Conservation (phyloP, 805 yeast genomes). For the Saturnispora saitoi region DNA sequence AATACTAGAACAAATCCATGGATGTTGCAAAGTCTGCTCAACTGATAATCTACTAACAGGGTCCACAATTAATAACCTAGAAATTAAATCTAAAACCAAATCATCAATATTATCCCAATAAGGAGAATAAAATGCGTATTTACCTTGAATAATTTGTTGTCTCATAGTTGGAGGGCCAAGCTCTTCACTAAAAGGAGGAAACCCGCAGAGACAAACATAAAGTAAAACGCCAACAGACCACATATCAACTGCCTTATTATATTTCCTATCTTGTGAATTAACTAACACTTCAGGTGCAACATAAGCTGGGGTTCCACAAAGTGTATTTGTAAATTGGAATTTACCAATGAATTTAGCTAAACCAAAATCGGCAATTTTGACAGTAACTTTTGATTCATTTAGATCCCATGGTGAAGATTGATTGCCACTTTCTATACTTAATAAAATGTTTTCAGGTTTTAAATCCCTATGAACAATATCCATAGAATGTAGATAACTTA, state of each 20-base stretch:
- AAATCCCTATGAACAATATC: constrained; percentile 90
- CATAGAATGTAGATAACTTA: constrained; percentile 82
- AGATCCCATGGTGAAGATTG: constrained; percentile 41
- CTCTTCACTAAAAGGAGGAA: constrained; percentile 80
- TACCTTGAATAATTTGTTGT: constrained; percentile 61
- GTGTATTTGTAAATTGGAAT: constrained; percentile 61
- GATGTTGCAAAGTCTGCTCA: constrained; percentile 32
- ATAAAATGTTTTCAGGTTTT: constrained; percentile 83
- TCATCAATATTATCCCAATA: constrained; percentile 71
- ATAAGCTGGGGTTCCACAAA: constrained; percentile 83
- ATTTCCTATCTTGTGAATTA: constrained; percentile 43
- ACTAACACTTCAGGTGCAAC: constrained; percentile 73
- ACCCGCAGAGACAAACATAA: constrained; percentile 75
- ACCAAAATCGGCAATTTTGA: constrained; percentile 82
- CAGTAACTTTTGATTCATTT: constrained; percentile 50
- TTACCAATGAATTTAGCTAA: constrained; percentile 63
- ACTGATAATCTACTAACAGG: constrained; percentile 38
- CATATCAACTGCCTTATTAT: constrained; percentile 65
- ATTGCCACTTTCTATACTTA: constrained; percentile 36
- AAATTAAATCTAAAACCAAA: constrained; percentile 54
- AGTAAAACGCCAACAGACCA: constrained; percentile 79
- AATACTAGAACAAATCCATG: constrained; percentile 31
- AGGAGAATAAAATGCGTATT: constrained; percentile 68
- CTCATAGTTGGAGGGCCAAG: constrained; percentile 72
- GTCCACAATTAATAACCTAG: constrained; percentile 49